A percentile compares a stretch with the other conserved stretches of the same genome.
Evolutionary conservation across 352 stramenopile genomes (phyloP).

Genomic region (Phytophthora pini): DNA sequence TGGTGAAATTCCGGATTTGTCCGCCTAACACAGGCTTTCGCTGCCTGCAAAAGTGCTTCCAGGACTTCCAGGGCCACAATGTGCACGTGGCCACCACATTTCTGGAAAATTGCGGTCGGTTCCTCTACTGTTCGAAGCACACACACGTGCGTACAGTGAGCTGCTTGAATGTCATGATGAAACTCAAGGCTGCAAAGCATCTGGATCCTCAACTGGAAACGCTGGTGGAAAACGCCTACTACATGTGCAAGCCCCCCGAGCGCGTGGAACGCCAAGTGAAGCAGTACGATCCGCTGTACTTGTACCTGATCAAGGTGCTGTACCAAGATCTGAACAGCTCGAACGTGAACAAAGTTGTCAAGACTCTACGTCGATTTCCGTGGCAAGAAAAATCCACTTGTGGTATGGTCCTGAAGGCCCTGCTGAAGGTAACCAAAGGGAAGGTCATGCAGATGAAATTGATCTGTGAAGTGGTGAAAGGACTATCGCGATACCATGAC

Average conservation of each 20-base stretch:
- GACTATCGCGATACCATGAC: constrained; percentile 87
- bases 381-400: constrained; percentile 80
- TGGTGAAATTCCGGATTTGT: constrained; percentile 97
- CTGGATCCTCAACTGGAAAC: constrained; percentile 88
- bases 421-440: constrained; percentile 93
- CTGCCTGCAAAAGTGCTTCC: constrained; percentile 94
- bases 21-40: constrained; percentile 95
- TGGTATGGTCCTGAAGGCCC: constrained; percentile 88
- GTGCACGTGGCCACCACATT: constrained; percentile 96
- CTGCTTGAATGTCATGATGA: constrained; percentile 96
- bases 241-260: constrained; percentile 92
- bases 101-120: constrained; percentile 96
- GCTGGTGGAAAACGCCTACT: constrained; percentile 93
- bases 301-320: constrained; percentile 91
- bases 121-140: constrained; percentile 95
- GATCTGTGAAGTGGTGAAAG: constrained; percentile 91
- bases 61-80: constrained; percentile 96
- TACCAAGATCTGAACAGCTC: constrained; percentile 83
- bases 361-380: constrained; percentile 93
- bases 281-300: constrained; percentile 91
- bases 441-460: constrained; percentile 89
- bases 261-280: constrained; percentile 79
- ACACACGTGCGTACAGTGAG: constrained; percentile 90
- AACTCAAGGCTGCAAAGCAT: constrained; percentile 95
- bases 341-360: constrained; percentile 92